Conservation (phyloP, 2,329 filamentous ascomycete genomes). For the Xylogone sp. region DNA sequence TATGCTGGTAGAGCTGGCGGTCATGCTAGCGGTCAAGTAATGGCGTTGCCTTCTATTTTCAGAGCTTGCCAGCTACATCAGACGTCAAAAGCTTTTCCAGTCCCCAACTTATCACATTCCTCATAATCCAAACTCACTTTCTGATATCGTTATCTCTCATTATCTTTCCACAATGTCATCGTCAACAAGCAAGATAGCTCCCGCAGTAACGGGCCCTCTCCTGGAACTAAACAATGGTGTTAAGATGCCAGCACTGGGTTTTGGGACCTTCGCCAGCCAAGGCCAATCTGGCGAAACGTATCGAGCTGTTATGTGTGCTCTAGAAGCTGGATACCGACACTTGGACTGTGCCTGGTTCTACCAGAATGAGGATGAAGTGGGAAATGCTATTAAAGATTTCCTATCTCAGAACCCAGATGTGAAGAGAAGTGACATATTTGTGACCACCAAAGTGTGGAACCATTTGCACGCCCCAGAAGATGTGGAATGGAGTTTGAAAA, state of each 20-base stretch:
- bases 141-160: background rate
- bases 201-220: slow-evolving; percentile 24
- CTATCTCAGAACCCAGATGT: slow-evolving; percentile 55
- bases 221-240: slow-evolving; percentile 33
- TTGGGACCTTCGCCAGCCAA: slow-evolving; percentile 34
- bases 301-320: slow-evolving; percentile 51
- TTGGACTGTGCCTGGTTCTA: slow-evolving; percentile 76
- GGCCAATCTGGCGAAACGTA: slow-evolving; percentile 40
- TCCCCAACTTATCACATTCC: no score
- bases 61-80: no score
- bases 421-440: slow-evolving; percentile 76
- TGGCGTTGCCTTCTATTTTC: no score
- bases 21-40: no score
- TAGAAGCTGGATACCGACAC: slow-evolving; percentile 61
- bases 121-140: no score
- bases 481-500: slow-evolving; percentile 66
- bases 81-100: no score
- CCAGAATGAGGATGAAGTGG: slow-evolving; percentile 79
- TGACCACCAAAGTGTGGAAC: slow-evolving; percentile 83
- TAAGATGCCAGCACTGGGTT: slow-evolving; percentile 38
- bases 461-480: slow-evolving; percentile 64
- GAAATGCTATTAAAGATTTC: slow-evolving; percentile 70
- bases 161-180: background rate
- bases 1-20: no score
- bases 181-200: slow-evolving; percentile 16